Base-by-base conservation (phyloP, 2,329 filamentous ascomycete genomes). In the Pseudocercospora crystallina region DNA sequence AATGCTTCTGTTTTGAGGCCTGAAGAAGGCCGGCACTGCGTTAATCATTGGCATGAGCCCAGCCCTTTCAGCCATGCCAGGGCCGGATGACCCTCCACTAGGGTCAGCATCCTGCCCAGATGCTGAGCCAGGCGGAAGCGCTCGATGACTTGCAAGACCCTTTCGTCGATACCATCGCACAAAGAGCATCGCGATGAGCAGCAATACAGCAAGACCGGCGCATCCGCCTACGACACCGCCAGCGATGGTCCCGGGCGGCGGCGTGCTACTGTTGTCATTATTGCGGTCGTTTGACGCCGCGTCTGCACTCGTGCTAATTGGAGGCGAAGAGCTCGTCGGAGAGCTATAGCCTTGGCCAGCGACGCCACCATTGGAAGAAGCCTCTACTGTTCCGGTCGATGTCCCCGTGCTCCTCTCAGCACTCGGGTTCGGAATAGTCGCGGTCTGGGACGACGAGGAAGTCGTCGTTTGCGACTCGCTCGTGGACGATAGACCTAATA, bases 161-260 rank as follows among this genome's bases (percentile, higher is more conserved):
- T 56, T 58, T 31, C 67, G 69, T 55, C 76, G 75, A 63, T 79
- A 80, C 61, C 79, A 77, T 51, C 75, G 72, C 40, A 81, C 69
- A 47, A 83, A 66, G 30, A 83, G 65, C 45, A 84, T 64, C 9
- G 82, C 64, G 30, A 79, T 68, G 9, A 77, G 62, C 8, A 80
- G 61, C 7, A 81, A 62, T 7, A 81, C 63, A 10, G 80, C 77
- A 31, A 80, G 62, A 26, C 81, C 82, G 31, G 81, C 80, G 43
- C 83, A 73, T 39, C 81, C 81, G 12, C 82, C 82, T 20, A 85
- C 74, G n/a, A 85, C 79, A 40, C 81, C 81, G 7, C 82, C 82
- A 14, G 83, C 80, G 3, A 85, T 77, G 51, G 76, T 75, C 12
- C 76, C 76, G 17, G 78, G 80, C 38, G 72, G 70, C 5, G 74